A percentile compares a stretch with the other conserved stretches of the same genome.
These are phyloP conservation scores for Hypoxylon sp. DNA, from an alignment of 2,329 filamentous ascomycete species.

Conservation along the genomic window DNA sequence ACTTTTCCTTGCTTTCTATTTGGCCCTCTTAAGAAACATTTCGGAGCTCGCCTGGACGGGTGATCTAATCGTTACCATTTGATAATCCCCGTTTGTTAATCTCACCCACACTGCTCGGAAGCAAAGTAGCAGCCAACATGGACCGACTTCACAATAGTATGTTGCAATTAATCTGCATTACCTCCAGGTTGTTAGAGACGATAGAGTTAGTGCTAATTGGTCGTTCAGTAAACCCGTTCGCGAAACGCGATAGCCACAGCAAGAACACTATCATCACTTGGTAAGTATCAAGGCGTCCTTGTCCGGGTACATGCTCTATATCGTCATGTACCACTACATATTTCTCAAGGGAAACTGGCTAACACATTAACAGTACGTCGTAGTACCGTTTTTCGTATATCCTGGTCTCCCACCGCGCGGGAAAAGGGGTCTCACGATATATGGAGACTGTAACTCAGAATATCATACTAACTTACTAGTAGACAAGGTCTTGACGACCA, in stretches of 20 bases:
- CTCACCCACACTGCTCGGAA: constrained; percentile 15
- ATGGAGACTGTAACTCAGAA: background rate
- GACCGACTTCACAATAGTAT: constrained; percentile 51
- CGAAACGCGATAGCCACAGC: constrained; percentile 75
- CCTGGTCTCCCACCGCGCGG: background rate
- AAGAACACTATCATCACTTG: constrained; percentile 72
- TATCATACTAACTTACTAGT: constrained; percentile 15
- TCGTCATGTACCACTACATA: background rate
- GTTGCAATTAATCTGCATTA: background rate
- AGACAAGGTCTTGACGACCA: constrained; percentile 78
- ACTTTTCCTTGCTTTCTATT: constrained; percentile 6
- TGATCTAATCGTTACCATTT: constrained; percentile 1
- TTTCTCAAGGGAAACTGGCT: constrained; percentile 1
- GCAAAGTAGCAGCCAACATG: constrained; percentile 43
- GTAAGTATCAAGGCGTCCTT: constrained; percentile 3
- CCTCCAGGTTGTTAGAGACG: background rate
- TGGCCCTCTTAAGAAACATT: background rate
- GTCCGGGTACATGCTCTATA: constrained; percentile 5
- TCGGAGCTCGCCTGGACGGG: constrained; percentile 13
- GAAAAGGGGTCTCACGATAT: background rate
- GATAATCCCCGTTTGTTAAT: background rate
- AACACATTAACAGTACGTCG: constrained; percentile 27
- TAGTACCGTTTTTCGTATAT: background rate
- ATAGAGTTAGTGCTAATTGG: constrained; percentile 9
- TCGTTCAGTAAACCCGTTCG: constrained; percentile 79